phyloP scores from a whole-genome alignment of 306 rosid genomes.

The Dalbergia cultrata region DNA sequence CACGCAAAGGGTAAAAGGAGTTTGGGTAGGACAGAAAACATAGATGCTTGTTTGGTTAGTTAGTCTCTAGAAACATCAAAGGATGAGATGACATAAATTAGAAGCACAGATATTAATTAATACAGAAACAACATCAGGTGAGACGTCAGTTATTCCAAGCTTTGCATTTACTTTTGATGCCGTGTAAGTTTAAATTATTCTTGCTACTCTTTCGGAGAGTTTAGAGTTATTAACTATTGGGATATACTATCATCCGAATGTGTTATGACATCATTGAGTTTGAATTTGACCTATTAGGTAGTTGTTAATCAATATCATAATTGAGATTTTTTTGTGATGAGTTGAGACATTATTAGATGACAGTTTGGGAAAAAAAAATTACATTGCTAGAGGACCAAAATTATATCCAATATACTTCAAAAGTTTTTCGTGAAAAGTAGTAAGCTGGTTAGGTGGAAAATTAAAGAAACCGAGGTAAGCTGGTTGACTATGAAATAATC shows the following conservation, averaged over 20 bases:
- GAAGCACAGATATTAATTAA: background rate
- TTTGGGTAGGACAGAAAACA: background rate
- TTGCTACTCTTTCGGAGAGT: no score
- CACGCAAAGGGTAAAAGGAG: background rate
- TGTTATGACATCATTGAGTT: background rate
- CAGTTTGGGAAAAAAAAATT: no score
- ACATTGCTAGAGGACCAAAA: background rate
- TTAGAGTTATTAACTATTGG: no score
- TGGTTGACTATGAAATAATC: background rate
- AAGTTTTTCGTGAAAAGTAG: background rate
- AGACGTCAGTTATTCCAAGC: background rate
- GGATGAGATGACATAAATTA: slow-evolving; percentile 4
- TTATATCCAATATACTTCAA: background rate
- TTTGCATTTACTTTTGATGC: slow-evolving; percentile 11
- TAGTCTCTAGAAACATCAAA: slow-evolving; percentile 39
- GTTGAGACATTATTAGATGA: background rate
- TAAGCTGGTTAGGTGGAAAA: background rate
- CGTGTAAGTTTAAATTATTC: background rate
- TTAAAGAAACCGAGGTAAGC: background rate
- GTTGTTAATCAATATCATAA: background rate
- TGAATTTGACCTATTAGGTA: slow-evolving; percentile 2
- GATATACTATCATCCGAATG: background rate
- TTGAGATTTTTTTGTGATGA: background rate
- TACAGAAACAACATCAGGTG: background rate
- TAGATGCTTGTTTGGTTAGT: slow-evolving; percentile 15